Conservation (phyloP, 2,329 filamentous ascomycete species). For the Didymella pinodella region DNA sequence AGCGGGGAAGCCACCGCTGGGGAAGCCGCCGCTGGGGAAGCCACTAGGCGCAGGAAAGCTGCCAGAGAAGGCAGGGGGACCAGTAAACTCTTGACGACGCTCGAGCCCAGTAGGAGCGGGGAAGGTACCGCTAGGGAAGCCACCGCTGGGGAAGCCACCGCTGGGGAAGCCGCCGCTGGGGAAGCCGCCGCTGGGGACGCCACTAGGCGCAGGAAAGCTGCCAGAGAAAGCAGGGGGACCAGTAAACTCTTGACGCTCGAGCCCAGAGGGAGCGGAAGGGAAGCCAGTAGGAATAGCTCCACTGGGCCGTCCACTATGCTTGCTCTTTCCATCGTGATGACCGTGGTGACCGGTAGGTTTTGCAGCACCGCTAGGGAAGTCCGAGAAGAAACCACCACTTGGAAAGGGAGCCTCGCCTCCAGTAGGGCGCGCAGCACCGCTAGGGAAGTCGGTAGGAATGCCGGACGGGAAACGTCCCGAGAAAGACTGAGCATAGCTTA, state of each 20-base stretch:
- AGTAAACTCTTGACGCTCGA: slow-evolving; percentile 5
- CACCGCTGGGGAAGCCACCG: not conserved
- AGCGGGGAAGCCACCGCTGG: not conserved
- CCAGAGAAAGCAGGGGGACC: slow-evolving; percentile 5
- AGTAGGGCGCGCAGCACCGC: slow-evolving; percentile 10
- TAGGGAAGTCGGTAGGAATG: not conserved
- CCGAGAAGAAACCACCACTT: slow-evolving; percentile 4
- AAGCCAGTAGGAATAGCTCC: not conserved
- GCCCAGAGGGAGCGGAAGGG: slow-evolving; percentile 2
- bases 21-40: too few relatives aligned
- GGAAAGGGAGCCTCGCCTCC: slow-evolving; percentile 11
- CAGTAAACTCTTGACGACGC: slow-evolving; percentile 4
- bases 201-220: slow-evolving; percentile 4
- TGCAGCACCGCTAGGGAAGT: slow-evolving; percentile 14
- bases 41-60: slow-evolving; percentile 3
- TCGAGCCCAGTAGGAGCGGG: slow-evolving; percentile 8
- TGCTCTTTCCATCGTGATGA: slow-evolving; percentile 4
- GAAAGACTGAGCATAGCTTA: slow-evolving; percentile 16
- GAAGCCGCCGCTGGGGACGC: not conserved
- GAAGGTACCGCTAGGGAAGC: too few relatives aligned
- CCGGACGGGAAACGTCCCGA: slow-evolving; percentile 3
- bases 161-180: not conserved
- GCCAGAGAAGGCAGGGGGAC: slow-evolving; percentile 4
- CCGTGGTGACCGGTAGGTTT: slow-evolving; percentile 11
- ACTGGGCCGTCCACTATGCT: not conserved